A percentile compares a stretch with the other conserved stretches of the same genome.
phyloP scores from a whole-genome alignment of 352 stramenopile genomes.

The Phytophthora cactorum region DNA sequence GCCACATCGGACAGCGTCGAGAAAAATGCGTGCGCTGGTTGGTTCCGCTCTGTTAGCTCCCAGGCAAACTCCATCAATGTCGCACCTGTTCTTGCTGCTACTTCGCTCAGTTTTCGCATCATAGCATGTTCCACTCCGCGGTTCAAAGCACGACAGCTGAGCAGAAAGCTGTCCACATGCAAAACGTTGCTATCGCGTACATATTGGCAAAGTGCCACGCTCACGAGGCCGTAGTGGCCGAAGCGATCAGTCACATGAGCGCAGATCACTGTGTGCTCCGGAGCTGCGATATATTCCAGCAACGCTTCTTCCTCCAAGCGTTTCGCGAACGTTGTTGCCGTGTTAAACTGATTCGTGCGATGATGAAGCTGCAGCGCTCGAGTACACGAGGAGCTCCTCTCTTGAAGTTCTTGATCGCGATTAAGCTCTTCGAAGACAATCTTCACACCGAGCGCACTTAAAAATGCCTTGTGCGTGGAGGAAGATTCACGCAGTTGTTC shows the following conservation, averaged over 20 bases:
- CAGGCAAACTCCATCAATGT: conserved; percentile 45
- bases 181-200: conserved; percentile 15
- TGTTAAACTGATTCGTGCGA: conserved; percentile 80
- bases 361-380: conserved; percentile 71
- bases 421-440: conserved; percentile 66
- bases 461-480: conserved; percentile 56
- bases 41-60: conserved; percentile 74
- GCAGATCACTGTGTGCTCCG: conserved; percentile 42
- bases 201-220: conserved; percentile 44
- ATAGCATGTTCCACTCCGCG: conserved; percentile 76
- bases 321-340: conserved; percentile 59
- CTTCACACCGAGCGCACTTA: conserved; percentile 71
- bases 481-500: conserved; percentile 37
- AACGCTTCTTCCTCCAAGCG: conserved; percentile 40
- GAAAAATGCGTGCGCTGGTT: conserved; percentile 66
- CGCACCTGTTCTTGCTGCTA: conserved; percentile 23
- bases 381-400: conserved; percentile 35
- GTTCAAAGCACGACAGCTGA: conserved; percentile 77
- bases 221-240: conserved; percentile 79
- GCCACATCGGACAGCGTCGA: conserved; percentile 30
- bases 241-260: conserved; percentile 76
- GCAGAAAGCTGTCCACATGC: conserved; percentile 63
- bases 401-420: conserved; percentile 19
- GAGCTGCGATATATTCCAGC: conserved; percentile 29
- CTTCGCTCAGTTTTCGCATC: conserved; percentile 52